phyloP scores from a whole-genome alignment of 805 yeast genomes.

The Yarrowia sp. region DNA sequence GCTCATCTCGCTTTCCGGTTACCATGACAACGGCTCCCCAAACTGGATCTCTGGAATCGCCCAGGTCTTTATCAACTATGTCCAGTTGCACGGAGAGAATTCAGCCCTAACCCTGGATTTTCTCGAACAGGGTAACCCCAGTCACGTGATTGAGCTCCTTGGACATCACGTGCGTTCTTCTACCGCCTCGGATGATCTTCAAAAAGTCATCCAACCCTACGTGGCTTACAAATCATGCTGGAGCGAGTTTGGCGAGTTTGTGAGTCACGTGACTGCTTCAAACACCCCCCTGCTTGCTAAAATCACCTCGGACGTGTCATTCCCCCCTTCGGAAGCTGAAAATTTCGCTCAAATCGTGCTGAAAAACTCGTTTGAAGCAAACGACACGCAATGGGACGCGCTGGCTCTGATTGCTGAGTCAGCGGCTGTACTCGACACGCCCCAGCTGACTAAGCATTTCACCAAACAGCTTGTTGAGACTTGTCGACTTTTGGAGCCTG shows the following conservation, averaged over 20 bases:
- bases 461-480: slow-evolving; percentile 16
- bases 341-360: neutral
- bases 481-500: slow-evolving; percentile 16
- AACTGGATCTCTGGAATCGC: slow-evolving; percentile 10
- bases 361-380: slow-evolving; percentile 8
- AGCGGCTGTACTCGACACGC: neutral
- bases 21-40: neutral
- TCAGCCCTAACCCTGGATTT: neutral
- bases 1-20: neutral
- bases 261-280: neutral
- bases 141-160: neutral
- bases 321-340: neutral
- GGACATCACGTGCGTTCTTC: neutral
- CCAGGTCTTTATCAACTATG: slow-evolving; percentile 4
- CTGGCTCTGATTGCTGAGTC: neutral
- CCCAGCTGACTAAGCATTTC: neutral
- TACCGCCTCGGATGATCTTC: neutral
- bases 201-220: neutral
- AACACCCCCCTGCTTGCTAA: neutral
- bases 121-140: neutral
- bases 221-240: neutral
- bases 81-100: neutral
- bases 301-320: neutral
- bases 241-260: neutral
- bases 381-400: slow-evolving; percentile 20